Evolutionary conservation across 176 grass and related monocot genomes (phyloP).

Genomic region (Tillandsia fasciculata): DNA sequence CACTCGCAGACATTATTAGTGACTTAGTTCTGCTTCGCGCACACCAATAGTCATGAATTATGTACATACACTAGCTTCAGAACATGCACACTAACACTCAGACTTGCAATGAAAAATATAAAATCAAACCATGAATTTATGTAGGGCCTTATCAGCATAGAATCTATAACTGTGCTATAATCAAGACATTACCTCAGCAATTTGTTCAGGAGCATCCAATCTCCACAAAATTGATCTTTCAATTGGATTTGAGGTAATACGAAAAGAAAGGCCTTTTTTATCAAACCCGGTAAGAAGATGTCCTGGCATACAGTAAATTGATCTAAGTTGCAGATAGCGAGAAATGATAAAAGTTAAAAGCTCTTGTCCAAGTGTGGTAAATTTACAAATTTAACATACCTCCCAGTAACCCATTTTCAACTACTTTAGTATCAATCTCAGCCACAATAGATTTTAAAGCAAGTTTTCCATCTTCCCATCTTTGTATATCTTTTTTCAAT

Average conservation of each 20-base stretch:
- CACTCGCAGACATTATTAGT: no score
- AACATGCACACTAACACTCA: no score
- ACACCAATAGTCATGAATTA: no score
- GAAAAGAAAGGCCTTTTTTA: conserved; percentile 37
- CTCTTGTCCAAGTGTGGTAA: not conserved
- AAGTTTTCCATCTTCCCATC: conserved; percentile 73
- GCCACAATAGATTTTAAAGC: conserved; percentile 56
- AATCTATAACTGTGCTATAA: no score
- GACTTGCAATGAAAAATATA: no score
- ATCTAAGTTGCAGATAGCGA: not conserved
- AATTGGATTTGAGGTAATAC: conserved; percentile 38
- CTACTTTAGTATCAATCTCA: conserved; percentile 47
- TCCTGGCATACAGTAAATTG: conserved; percentile 26
- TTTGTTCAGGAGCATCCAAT: conserved; percentile 45
- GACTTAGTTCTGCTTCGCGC: no score
- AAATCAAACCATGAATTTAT: no score
- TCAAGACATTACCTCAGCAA: conserved; percentile 26
- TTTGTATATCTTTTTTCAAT: conserved; percentile 44
- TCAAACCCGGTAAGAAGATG: conserved; percentile 45
- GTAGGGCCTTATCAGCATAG: no score
- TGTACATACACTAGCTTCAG: no score
- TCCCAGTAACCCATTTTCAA: conserved; percentile 56
- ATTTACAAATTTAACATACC: conserved; percentile 29
- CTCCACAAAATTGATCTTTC: conserved; percentile 67
- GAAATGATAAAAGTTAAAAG: not conserved